Percentiles rank a stretch among this genome's conserved stretches.
These are phyloP conservation scores for Volvox africanus DNA, from an alignment of 139 green algal species.

Conservation along the genomic window DNA sequence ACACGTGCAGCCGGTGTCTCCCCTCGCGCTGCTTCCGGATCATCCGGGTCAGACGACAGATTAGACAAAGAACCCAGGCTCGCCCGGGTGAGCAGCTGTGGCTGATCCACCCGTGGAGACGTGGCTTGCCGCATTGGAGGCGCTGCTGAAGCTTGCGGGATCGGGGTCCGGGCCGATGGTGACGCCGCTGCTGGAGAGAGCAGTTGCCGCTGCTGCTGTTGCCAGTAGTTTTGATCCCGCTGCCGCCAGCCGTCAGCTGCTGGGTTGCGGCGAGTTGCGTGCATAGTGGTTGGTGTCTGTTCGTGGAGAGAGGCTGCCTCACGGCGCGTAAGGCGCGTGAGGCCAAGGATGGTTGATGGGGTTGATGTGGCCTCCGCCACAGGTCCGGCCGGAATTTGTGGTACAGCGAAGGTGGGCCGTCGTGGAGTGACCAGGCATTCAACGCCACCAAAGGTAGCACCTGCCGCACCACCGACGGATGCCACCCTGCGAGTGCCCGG, in stretches of 20 bases:
- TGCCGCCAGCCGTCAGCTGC: not conserved
- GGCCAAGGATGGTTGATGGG: not conserved
- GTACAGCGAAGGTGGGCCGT: not conserved
- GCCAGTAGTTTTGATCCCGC: conserved; percentile 11
- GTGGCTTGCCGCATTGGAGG: not conserved
- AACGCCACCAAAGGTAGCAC: not conserved
- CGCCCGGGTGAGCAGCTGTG: not conserved
- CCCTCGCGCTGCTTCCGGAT: not conserved
- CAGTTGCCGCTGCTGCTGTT: conserved; percentile 5
- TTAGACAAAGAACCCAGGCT: not conserved
- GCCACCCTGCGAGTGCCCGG: not conserved
- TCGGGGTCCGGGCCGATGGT: too few relatives aligned
- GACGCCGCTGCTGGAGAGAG: not conserved
- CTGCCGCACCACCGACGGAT: not conserved
- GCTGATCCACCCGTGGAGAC: not conserved
- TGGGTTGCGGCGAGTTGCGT: not conserved
- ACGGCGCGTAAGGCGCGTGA: not conserved
- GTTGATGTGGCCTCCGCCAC: conserved; percentile 9
- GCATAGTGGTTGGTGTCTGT: not conserved
- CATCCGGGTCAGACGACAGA: not conserved
- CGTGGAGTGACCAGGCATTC: not conserved
- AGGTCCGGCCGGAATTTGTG: not conserved
- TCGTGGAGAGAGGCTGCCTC: not conserved
- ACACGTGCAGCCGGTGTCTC: not conserved
- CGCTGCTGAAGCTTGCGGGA: not conserved